Percentiles rank a stretch among this genome's conserved stretches.
Evolutionary conservation across 768 basidiomycete species (phyloP).

Genomic region (Boletus edulis): DNA sequence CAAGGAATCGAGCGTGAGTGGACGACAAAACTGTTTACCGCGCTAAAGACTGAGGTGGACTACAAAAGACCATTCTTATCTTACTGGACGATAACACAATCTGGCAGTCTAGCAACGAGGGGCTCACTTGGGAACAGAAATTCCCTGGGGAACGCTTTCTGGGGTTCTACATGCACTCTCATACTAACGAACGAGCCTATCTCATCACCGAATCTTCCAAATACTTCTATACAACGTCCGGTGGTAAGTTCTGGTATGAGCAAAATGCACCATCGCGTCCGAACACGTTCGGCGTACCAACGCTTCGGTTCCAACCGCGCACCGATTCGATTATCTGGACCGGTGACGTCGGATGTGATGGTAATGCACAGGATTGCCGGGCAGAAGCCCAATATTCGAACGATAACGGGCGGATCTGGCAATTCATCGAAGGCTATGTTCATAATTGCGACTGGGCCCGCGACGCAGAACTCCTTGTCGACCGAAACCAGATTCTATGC

Average conservation of each 20-base stretch:
- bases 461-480: conserved; percentile 74
- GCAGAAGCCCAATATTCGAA: conserved; percentile 72
- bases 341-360: conserved; percentile 67
- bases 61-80: conserved; percentile 71
- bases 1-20: conserved; percentile 63
- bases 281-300: conserved; percentile 72
- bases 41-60: neutral
- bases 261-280: conserved; percentile 64
- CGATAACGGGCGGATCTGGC: conserved; percentile 80
- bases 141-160: conserved; percentile 64
- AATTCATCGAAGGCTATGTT: conserved; percentile 78
- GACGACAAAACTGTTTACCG: neutral
- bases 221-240: conserved; percentile 82
- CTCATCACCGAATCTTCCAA: conserved; percentile 68
- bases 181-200: conserved; percentile 79
- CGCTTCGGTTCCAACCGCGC: conserved; percentile 84
- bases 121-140: conserved; percentile 82
- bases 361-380: conserved; percentile 54
- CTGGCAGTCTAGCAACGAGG: conserved; percentile 96
- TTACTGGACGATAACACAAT: conserved; percentile 72
- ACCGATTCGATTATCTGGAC: conserved; percentile 90
- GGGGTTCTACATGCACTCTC: conserved; percentile 83
- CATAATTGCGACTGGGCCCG: conserved; percentile 90
- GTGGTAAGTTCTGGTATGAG: conserved; percentile 67
- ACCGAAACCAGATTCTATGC: conserved; percentile 88